Evolutionary conservation across 495 filamentous ascomycete genomes (phyloP).

Genomic region (Xylaria intraflava): DNA sequence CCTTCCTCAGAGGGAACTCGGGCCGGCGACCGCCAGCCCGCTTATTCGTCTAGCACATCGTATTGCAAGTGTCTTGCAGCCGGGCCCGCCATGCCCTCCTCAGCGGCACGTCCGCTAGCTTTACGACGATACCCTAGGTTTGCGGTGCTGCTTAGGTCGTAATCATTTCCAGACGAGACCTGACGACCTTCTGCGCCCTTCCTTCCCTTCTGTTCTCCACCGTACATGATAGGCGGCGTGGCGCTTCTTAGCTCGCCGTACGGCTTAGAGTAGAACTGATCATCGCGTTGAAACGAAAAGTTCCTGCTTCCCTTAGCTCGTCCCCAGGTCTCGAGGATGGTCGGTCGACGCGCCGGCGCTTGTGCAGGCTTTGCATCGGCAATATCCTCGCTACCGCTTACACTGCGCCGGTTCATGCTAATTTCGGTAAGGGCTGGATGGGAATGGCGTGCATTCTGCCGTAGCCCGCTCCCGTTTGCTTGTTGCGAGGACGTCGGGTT

Average conservation of each 20-base stretch:
- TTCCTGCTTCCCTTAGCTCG: constrained; percentile 27
- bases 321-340: background rate
- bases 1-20: background rate
- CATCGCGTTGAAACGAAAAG: constrained; percentile 46
- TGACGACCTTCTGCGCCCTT: constrained; percentile 22
- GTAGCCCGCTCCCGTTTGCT: background rate
- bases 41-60: constrained; percentile 20
- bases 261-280: constrained; percentile 46
- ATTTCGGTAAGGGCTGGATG: constrained; percentile 35
- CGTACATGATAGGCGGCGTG: constrained; percentile 42
- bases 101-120: constrained; percentile 78
- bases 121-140: constrained; percentile 43
- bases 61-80: constrained; percentile 25
- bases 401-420: constrained; percentile 33
- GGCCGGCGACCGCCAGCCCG: background rate
- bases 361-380: constrained; percentile 22
- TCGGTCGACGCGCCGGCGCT: constrained; percentile 4
- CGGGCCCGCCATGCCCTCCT: constrained; percentile 55
- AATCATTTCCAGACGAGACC: constrained; percentile 54
- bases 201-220: constrained; percentile 8
- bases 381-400: constrained; percentile 29
- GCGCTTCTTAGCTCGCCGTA: constrained; percentile 43
- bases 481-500: constrained; percentile 20
- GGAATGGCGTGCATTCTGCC: constrained; percentile 22
- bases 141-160: constrained; percentile 43